Base-by-base conservation (phyloP, 2,329 filamentous ascomycete species). In the Geoglossum cookeanum region DNA sequence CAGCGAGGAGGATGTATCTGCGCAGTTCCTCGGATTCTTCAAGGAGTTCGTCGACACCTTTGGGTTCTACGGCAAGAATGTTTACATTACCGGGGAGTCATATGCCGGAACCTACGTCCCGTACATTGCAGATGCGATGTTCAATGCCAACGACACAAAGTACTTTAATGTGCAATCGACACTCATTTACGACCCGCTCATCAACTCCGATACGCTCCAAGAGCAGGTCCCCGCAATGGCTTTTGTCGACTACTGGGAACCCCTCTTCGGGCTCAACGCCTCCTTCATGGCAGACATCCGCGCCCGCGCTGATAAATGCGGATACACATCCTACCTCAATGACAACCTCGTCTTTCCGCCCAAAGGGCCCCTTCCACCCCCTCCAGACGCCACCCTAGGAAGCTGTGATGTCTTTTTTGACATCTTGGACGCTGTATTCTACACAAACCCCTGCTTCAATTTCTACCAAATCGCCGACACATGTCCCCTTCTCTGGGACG, bases 1-100 rank as follows among this genome's bases (percentile, higher is more conserved):
- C 3, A 78, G 77, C 62, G 81, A 87, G 61, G 76, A 79, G 33
- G 84, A 88, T 61, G 74, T 84, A 1, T 83, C 84, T 0, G 68
- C 71, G n/a, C 78, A 90, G 62, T 88, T 91, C 66, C 72, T 84
- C 15, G 83, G 83, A 55, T 92, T 88, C 70, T 89, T 81, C 75
- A 82, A 83, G 70, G 87, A 87, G 70, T 89, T 88, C 63, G 70
- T 87, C 58, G 74, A 85, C 37, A 81, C 80, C 0, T 89, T 89
- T 62, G 72, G 69, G n/a, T 72, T 87, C 63, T 75, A 85, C 22
- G 76, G 77, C 11, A 79, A 77, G 63, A 85, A 84, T 61, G 76
- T 88, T 8, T 91, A 84, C 67, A 78, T 92, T 58, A 76, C 84
- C 0, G 87, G 85, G 5, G 85, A 87, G 67, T 83, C 77, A 0